Evolutionary conservation across 1,284 basidiomycete genomes (phyloP).

Genomic region (Papiliotrema flavescens): DNA sequence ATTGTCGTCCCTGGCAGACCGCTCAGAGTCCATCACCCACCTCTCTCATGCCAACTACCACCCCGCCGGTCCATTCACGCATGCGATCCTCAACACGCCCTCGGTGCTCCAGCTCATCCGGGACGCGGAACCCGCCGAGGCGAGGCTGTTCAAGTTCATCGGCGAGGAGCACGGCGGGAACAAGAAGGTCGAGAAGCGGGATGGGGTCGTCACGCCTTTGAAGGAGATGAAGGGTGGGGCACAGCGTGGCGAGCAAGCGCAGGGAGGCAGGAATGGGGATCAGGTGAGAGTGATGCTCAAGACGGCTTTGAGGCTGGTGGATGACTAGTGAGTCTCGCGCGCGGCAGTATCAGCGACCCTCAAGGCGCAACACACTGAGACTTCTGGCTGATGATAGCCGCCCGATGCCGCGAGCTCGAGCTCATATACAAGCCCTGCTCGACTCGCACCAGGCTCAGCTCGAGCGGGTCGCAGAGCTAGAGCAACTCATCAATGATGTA

Average conservation of each 20-base stretch:
- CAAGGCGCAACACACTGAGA: no score
- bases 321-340: slow-evolving; percentile 38
- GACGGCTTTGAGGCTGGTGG: slow-evolving; percentile 40
- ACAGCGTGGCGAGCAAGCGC: neutral
- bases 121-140: slow-evolving; percentile 39
- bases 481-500: slow-evolving; percentile 36
- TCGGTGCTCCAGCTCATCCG: slow-evolving; percentile 37
- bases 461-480: slow-evolving; percentile 33
- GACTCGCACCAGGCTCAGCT: slow-evolving; percentile 31
- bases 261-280: slow-evolving; percentile 7
- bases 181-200: slow-evolving; percentile 38
- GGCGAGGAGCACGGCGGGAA: slow-evolving; percentile 29
- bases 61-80: slow-evolving; percentile 37
- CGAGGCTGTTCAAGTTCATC: slow-evolving; percentile 39
- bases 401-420: slow-evolving; percentile 41
- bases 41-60: slow-evolving; percentile 26
- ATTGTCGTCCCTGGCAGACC: slow-evolving; percentile 29
- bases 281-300: slow-evolving; percentile 37
- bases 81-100: slow-evolving; percentile 32
- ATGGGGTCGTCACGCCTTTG: slow-evolving; percentile 36
- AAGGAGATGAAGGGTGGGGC: slow-evolving; percentile 19
- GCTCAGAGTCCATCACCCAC: slow-evolving; percentile 33
- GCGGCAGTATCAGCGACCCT: no score
- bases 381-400: slow-evolving; percentile 18
- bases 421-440: slow-evolving; percentile 28